Conservation (phyloP, 2,329 filamentous ascomycete species). For the Xylariaceae sp. region DNA sequence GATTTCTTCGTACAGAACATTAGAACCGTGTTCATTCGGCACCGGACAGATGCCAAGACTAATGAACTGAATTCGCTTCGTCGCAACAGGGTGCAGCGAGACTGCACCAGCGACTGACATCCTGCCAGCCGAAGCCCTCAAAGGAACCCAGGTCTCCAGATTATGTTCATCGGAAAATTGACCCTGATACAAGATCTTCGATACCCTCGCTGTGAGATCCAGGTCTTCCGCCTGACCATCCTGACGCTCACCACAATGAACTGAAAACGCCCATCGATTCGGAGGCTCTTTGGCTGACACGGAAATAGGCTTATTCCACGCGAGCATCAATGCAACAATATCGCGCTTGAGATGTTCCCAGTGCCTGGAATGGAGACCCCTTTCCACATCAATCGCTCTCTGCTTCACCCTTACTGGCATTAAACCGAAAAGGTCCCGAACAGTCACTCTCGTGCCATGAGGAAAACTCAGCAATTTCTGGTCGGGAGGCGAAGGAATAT, state of each 20-base stretch:
- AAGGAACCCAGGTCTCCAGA: conserved; percentile 59
- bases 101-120: conserved; percentile 66
- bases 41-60: conserved; percentile 70
- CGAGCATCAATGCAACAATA: conserved; percentile 61
- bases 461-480: conserved; percentile 50
- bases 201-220: conserved; percentile 30
- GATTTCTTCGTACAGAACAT: conserved; percentile 68
- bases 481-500: conserved; percentile 55
- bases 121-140: conserved; percentile 59
- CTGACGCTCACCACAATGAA: conserved; percentile 29
- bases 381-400: conserved; percentile 52
- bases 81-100: conserved; percentile 64
- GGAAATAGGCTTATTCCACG: conserved; percentile 55
- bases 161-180: conserved; percentile 53
- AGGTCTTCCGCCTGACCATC: conserved; percentile 14
- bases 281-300: conserved; percentile 53
- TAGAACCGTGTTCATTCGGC: conserved; percentile 48
- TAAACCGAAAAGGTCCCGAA: conserved; percentile 79
- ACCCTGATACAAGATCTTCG: conserved; percentile 60
- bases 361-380: conserved; percentile 50
- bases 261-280: conserved; percentile 34
- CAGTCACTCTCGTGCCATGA: conserved; percentile 70
- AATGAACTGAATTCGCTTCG: conserved; percentile 72
- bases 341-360: conserved; percentile 59
- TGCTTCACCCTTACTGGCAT: conserved; percentile 89